Evolutionary conservation across 169 alveolate genomes (phyloP).

Genomic region (Eimeria falciformis): DNA sequence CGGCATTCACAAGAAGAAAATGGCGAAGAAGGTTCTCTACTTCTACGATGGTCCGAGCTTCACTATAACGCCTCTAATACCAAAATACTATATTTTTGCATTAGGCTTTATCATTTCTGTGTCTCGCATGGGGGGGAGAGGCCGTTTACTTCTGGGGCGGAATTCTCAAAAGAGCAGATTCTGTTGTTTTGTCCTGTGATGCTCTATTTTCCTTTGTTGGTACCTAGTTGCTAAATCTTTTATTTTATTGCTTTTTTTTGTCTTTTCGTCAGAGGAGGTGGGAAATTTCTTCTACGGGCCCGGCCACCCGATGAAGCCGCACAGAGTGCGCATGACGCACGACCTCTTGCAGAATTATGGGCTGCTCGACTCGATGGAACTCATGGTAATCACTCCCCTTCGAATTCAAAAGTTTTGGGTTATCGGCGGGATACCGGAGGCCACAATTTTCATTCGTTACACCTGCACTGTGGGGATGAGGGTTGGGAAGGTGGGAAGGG

Average conservation of each 20-base stretch:
- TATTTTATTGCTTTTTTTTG: background rate
- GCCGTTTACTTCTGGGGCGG: too few relatives aligned
- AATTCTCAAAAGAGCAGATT: too few relatives aligned
- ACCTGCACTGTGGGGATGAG: background rate
- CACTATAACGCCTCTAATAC: too few relatives aligned
- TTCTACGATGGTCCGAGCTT: constrained; percentile 60
- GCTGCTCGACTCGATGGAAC: constrained; percentile 88
- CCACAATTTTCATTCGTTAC: too few relatives aligned
- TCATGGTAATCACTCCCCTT: constrained; percentile 24
- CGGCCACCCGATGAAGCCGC: constrained; percentile 99
- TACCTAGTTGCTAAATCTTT: too few relatives aligned
- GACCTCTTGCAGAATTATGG: constrained; percentile 95
- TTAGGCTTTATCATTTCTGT: too few relatives aligned
- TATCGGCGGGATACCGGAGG: too few relatives aligned
- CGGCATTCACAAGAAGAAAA: background rate
- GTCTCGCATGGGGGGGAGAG: too few relatives aligned
- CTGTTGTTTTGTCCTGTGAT: too few relatives aligned
- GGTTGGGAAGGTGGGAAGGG: background rate
- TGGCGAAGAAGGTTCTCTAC: constrained; percentile 56
- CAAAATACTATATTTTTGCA: too few relatives aligned
- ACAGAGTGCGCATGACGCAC: constrained; percentile 98
- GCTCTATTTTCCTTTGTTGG: too few relatives aligned
- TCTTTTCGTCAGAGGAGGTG: constrained; percentile 65
- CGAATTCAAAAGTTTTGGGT: background rate
- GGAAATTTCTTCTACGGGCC: constrained; percentile 98